Evolutionary conservation across 176 grass and related monocot genomes (phyloP).

Genomic region (Triticum aestivum): IWGSC_CS_RefSeq_v2.1 NC_057800.1:121315157-121315656

Average conservation of each 20-base stretch:
- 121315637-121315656: too few species aligned
- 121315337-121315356: not conserved
- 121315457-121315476: conserved; percentile 37
- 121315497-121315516: not conserved
- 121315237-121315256: not conserved
- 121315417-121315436: not conserved
- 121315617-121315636: too few species aligned
- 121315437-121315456: not conserved
- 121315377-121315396: not conserved
- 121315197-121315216: not conserved
- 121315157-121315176: not conserved
- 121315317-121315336: not conserved
- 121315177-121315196: not conserved
- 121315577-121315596: conserved; percentile 67
- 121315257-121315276: not conserved
- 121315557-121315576: conserved; percentile 70
- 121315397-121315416: not conserved
- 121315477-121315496: conserved; percentile 57
- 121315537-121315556: not conserved
- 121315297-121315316: not conserved
- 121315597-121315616: conserved; percentile 47
- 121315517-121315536: conserved; percentile 58
- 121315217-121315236: not conserved
- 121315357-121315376: not conserved
- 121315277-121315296: not conserved